These are phyloP conservation scores for Pseudoscleropodium purum DNA, from an alignment of 225 moss, liverwort and hornwort genomes.

Conservation along the genomic window DNA sequence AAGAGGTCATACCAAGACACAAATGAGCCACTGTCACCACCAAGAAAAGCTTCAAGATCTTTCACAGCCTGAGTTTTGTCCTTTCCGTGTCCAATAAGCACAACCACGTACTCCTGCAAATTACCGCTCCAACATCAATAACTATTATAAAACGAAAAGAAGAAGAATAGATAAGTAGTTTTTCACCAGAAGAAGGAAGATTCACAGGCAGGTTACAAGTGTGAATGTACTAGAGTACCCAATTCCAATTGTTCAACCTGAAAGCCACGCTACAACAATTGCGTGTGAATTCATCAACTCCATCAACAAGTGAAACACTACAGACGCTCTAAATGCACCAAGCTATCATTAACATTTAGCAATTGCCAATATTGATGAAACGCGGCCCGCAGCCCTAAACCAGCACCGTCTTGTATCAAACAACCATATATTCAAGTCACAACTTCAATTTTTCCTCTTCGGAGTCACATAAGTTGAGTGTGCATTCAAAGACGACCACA, in stretches of 20 bases:
- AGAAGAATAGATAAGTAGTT: background rate
- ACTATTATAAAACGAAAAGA: background rate
- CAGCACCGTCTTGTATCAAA: background rate
- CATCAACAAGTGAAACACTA: background rate
- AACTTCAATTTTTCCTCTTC: background rate
- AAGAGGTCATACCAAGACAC: conserved; percentile 53
- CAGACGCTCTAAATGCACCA: background rate
- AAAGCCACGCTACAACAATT: background rate
- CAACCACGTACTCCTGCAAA: conserved; percentile 75
- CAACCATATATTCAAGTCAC: background rate
- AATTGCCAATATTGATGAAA: background rate
- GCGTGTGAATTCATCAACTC: background rate
- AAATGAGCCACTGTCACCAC: conserved; percentile 65
- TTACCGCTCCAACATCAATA: background rate
- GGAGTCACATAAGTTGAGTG: background rate
- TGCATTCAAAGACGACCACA: background rate
- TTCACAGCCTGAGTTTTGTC: conserved; percentile 60
- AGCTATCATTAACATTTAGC: background rate
- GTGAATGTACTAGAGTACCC: background rate
- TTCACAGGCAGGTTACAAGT: background rate
- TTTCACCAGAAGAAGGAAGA: background rate
- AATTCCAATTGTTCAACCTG: background rate
- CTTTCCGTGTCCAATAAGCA: conserved; percentile 76
- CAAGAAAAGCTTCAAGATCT: conserved; percentile 84
- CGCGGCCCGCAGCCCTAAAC: background rate